Conservation (phyloP, 371 early-diverging fungal species). For the Actinomortierella ambigua region DNA sequence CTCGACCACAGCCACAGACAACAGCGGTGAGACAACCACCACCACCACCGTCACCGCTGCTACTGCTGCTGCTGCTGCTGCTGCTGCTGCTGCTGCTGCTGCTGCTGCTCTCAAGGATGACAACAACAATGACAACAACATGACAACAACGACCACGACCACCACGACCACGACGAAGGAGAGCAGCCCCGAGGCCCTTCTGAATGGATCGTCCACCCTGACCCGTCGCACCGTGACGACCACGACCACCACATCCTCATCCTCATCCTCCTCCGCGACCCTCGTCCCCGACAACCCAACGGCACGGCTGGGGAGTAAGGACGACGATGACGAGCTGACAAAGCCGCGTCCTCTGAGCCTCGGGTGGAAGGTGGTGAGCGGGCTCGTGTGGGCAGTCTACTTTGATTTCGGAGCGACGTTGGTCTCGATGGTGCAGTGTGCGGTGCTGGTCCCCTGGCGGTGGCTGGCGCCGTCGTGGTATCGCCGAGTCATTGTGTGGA, state of each 20-base stretch:
- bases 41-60: too few relatives aligned
- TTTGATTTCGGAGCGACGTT: constrained; percentile 35
- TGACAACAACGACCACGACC: too few relatives aligned
- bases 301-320: constrained; percentile 1
- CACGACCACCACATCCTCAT: constrained; percentile 1
- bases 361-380: constrained; percentile 28
- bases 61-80: too few relatives aligned
- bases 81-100: too few relatives aligned
- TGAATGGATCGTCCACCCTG: too few relatives aligned
- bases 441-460: constrained; percentile 17
- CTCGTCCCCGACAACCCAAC: background rate
- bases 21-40: too few relatives aligned
- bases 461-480: constrained; percentile 46
- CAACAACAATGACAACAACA: too few relatives aligned
- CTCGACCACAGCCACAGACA: too few relatives aligned
- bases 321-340: background rate
- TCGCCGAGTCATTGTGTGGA: constrained; percentile 54
- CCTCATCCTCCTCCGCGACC: constrained; percentile 3
- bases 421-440: constrained; percentile 30
- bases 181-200: too few relatives aligned
- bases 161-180: too few relatives aligned
- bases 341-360: constrained; percentile 14
- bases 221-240: constrained; percentile 4
- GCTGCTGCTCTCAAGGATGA: too few relatives aligned
- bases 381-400: constrained; percentile 30